Evolutionary conservation across 1,139 yeast species (phyloP).

Genomic region (Nakaseomyces uthaithaninus): DNA sequence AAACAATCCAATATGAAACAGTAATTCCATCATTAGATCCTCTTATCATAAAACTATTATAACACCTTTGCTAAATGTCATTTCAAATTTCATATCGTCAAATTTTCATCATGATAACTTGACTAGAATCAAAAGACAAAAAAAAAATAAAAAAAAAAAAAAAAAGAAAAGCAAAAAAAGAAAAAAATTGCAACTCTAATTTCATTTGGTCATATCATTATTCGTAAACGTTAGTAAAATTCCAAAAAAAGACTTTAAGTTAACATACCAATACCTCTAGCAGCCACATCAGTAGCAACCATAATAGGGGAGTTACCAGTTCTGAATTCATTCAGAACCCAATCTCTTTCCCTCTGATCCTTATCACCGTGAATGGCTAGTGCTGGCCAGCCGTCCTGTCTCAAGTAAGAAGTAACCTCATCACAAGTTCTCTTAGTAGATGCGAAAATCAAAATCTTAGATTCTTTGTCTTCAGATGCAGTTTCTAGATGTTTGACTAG

Average conservation of each 20-base stretch:
- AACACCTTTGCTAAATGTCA: conserved; percentile 1
- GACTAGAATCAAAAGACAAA: conserved; percentile 1
- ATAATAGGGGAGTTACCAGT: conserved; percentile 87
- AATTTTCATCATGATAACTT: not conserved
- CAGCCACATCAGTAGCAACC: conserved; percentile 99
- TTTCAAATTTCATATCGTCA: not conserved
- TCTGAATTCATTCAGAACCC: conserved; percentile 93
- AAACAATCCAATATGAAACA: too few relatives aligned
- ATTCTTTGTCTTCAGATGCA: conserved; percentile 69
- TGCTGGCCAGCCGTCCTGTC: conserved; percentile 99
- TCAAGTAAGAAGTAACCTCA: conserved; percentile 80
- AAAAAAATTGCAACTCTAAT: not conserved
- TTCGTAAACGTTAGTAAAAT: conserved; percentile 12
- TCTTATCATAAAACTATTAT: too few relatives aligned
- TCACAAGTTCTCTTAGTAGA: conserved; percentile 98
- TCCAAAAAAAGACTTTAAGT: conserved; percentile 22
- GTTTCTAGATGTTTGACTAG: conserved; percentile 73
- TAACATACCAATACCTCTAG: conserved; percentile 98
- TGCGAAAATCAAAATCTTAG: conserved; percentile 81
- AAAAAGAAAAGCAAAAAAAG: not conserved
- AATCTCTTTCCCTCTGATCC: conserved; percentile 95
- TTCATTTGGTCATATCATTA: conserved; percentile 2
- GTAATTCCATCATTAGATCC: too few relatives aligned
- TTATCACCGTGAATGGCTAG: conserved; percentile 98
- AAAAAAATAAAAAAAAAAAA: conserved; percentile 4